Conservation (phyloP, 805 yeast genomes). For the Lipomyces lipofer region DNA sequence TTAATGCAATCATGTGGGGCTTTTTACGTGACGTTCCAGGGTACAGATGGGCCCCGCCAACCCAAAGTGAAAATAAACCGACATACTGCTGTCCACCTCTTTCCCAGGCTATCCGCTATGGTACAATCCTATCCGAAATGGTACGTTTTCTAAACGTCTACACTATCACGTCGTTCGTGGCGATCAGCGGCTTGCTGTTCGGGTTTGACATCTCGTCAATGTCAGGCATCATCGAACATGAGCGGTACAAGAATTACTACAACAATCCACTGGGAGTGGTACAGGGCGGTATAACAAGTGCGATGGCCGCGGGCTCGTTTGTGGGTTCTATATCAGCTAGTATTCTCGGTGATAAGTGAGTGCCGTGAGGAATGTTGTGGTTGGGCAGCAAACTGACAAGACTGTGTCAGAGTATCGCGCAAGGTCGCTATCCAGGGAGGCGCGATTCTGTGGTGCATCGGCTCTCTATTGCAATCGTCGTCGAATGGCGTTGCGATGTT, state of each 20-base stretch:
- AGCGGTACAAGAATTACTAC: slow-evolving; percentile 49
- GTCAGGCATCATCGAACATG: slow-evolving; percentile 53
- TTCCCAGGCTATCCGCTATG: no score
- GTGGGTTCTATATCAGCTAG: slow-evolving; percentile 48
- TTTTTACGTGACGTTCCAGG: no score
- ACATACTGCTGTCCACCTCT: no score
- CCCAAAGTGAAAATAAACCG: no score
- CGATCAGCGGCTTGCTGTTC: slow-evolving; percentile 55
- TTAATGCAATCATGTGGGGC: no score
- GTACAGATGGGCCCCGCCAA: no score
- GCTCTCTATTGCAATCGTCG: slow-evolving; percentile 35
- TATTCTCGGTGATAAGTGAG: slow-evolving; percentile 42
- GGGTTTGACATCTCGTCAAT: slow-evolving; percentile 43
- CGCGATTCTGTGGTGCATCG: slow-evolving; percentile 29
- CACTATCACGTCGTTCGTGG: slow-evolving; percentile 48
- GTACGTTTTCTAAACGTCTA: slow-evolving; percentile 44
- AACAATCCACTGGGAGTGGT: slow-evolving; percentile 49
- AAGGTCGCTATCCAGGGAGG: slow-evolving; percentile 27
- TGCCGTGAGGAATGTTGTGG: slow-evolving; percentile 32
- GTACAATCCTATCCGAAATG: slow-evolving; percentile 2
- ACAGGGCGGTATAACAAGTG: slow-evolving; percentile 53
- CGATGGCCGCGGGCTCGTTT: neutral
- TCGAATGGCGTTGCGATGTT: slow-evolving; percentile 41
- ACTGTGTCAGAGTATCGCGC: slow-evolving; percentile 26
- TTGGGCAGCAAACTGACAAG: neutral